A percentile compares a stretch with the other conserved stretches of the same genome.
These are phyloP conservation scores for Torulaspora maleeae DNA, from an alignment of 805 yeast species.

Conservation along the genomic window DNA sequence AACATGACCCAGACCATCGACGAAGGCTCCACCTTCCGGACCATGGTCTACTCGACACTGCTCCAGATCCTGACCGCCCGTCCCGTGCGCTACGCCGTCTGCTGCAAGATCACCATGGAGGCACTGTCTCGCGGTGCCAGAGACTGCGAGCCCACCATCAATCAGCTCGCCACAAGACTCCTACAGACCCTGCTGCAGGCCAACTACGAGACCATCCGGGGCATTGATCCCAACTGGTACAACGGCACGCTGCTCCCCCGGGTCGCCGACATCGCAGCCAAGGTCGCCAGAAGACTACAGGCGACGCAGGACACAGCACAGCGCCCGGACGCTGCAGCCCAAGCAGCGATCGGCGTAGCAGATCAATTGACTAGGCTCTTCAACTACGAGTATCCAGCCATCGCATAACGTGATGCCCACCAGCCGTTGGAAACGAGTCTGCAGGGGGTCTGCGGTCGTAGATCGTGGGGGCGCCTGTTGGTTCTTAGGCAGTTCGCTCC, in stretches of 20 bases:
- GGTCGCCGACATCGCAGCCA: background rate
- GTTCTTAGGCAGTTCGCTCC: background rate
- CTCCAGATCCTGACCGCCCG: slow-evolving; percentile 9
- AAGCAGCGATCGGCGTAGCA: background rate
- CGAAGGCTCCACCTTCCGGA: slow-evolving; percentile 21
- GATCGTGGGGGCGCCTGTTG: background rate
- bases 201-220: slow-evolving; percentile 8
- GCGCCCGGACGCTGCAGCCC: background rate
- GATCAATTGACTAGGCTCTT: slow-evolving; percentile 1
- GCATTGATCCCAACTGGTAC: slow-evolving; percentile 18
- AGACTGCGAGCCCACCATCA: slow-evolving; percentile 15
- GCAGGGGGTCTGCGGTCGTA: slow-evolving; percentile 3
- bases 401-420: slow-evolving; percentile 1
- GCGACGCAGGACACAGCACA: background rate
- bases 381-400: slow-evolving; percentile 8
- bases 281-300: slow-evolving; percentile 3
- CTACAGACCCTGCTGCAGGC: slow-evolving; percentile 3
- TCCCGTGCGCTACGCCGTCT: slow-evolving; percentile 2
- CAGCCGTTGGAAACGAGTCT: slow-evolving; percentile 7
- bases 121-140: slow-evolving; percentile 12
- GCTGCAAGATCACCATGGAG: slow-evolving; percentile 10
- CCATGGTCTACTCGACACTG: slow-evolving; percentile 16
- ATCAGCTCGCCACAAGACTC: slow-evolving; percentile 4
- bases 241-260: slow-evolving; percentile 1
- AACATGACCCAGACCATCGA: slow-evolving; percentile 33